A percentile compares a stretch with the other conserved stretches of the same genome.
phyloP scores from a whole-genome alignment of 2,329 filamentous ascomycete genomes.

The Cryphonectria naterciae region DNA sequence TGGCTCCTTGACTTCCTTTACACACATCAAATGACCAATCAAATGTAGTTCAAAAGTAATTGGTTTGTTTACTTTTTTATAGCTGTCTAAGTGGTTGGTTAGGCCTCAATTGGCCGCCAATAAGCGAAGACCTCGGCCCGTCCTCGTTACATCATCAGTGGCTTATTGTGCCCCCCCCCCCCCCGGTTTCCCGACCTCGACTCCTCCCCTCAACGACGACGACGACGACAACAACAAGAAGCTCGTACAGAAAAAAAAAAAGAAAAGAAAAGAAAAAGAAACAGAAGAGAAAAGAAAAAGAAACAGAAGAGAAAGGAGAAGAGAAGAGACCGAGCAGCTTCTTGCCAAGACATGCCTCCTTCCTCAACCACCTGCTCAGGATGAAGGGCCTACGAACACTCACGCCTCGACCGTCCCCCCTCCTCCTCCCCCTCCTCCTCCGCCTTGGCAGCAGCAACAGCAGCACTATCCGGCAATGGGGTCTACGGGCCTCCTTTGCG shows the following conservation, averaged over 20 bases:
- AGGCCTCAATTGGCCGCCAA: not conserved
- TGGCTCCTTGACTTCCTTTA: too few species aligned
- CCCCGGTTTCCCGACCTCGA: not conserved
- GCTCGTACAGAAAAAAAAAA: too few species aligned
- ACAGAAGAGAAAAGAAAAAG: not conserved
- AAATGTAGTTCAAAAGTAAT: too few species aligned
- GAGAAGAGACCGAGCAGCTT: slow-evolving; percentile 2
- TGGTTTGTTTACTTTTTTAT: not conserved
- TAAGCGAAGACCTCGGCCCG: slow-evolving; percentile 1
- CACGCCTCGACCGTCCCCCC: not conserved
- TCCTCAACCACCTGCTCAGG: not conserved
- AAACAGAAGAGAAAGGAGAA: too few species aligned
- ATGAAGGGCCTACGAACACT: slow-evolving; percentile 26
- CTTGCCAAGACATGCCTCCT: slow-evolving; percentile 17
- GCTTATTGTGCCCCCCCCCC: not conserved
- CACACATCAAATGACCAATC: too few species aligned
- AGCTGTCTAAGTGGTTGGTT: not conserved
- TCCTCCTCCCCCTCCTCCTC: slow-evolving; percentile 11
- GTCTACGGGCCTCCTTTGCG: slow-evolving; percentile 44
- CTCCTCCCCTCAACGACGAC: not conserved
- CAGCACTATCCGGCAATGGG: slow-evolving; percentile 12
- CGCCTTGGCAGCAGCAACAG: not conserved
- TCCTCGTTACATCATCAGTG: not conserved
- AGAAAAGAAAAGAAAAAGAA: too few species aligned
- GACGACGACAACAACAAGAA: not conserved